These are phyloP conservation scores for Inonotus obliquus DNA, from an alignment of 1,284 basidiomycete genomes.

Conservation along the genomic window DNA sequence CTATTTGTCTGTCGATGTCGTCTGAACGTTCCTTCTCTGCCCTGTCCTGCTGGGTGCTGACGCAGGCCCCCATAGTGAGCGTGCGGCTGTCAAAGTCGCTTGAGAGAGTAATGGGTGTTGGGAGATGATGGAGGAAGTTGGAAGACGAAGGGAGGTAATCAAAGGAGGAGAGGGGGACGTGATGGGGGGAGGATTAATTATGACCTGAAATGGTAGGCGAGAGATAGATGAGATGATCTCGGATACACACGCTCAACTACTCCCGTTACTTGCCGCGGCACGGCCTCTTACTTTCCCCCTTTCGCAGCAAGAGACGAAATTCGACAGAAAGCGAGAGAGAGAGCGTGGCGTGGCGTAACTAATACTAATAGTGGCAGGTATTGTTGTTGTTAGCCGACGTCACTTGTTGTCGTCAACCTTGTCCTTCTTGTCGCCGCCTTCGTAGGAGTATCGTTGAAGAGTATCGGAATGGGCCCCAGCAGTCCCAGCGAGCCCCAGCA, in stretches of 20 bases:
- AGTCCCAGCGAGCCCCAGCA: too few relatives aligned
- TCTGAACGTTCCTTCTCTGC: slow-evolving; percentile 64
- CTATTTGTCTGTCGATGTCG: slow-evolving; percentile 67
- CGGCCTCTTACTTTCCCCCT: background rate
- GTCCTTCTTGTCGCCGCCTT: too few relatives aligned
- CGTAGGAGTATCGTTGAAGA: too few relatives aligned
- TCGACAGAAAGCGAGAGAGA: background rate
- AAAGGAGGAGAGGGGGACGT: background rate
- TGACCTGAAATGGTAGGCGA: background rate
- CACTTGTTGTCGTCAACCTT: too few relatives aligned
- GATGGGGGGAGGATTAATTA: background rate
- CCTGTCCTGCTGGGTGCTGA: slow-evolving; percentile 52
- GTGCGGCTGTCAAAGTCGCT: background rate
- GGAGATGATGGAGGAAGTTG: background rate
- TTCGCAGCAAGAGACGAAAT: background rate
- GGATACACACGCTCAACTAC: background rate
- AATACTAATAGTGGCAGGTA: too few relatives aligned
- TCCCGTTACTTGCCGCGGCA: too few relatives aligned
- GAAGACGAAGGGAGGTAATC: background rate
- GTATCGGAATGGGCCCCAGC: too few relatives aligned
- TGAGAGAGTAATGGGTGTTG: background rate
- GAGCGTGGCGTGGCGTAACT: background rate
- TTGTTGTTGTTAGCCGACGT: too few relatives aligned
- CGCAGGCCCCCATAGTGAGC: slow-evolving; percentile 58
- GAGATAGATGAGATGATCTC: slow-evolving; percentile 5